phyloP scores from a whole-genome alignment of 2,329 filamentous ascomycete genomes.

The Curvularia lunata region DNA sequence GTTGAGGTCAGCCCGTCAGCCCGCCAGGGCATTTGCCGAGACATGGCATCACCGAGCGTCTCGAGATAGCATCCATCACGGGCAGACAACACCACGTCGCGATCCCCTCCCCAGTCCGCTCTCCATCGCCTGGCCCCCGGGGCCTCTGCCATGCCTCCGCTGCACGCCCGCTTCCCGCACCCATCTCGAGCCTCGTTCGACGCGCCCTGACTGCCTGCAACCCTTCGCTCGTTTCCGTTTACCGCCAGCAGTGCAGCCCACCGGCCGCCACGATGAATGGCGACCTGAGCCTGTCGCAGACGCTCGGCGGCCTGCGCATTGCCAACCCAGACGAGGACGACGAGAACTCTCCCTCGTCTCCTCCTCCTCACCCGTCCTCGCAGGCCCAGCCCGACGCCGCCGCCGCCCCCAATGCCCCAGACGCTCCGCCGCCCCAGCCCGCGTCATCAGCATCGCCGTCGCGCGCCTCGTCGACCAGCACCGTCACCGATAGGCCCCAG shows the following conservation, averaged over 20 bases:
- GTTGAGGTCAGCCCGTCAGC: not conserved
- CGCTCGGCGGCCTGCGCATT: constrained; percentile 91
- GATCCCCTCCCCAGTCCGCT: constrained; percentile 16
- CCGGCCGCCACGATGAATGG: constrained; percentile 72
- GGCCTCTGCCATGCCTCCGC: constrained; percentile 39
- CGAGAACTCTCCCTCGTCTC: not conserved
- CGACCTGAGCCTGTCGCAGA: constrained; percentile 89
- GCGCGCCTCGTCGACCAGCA: constrained; percentile 43
- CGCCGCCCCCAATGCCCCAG: constrained; percentile 34
- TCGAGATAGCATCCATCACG: constrained; percentile 14
- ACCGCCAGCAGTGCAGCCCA: constrained; percentile 30
- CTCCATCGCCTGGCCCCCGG: constrained; percentile 37
- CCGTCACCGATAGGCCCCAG: constrained; percentile 46
- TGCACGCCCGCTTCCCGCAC: constrained; percentile 18
- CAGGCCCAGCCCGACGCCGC: constrained; percentile 24
- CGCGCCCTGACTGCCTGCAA: constrained; percentile 29
- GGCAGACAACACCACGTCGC: constrained; percentile 30
- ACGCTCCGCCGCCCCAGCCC: constrained; percentile 15
- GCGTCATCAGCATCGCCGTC: constrained; percentile 39
- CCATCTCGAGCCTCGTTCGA: constrained; percentile 25
- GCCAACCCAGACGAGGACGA: constrained; percentile 88
- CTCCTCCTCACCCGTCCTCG: not conserved
- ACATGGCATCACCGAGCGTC: constrained; percentile 29
- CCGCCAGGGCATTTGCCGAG: constrained; percentile 19
- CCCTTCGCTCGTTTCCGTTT: constrained; percentile 34